These are phyloP conservation scores for Aspergillus coremiiformis DNA, from an alignment of 495 filamentous ascomycete species.

Conservation along the genomic window DNA sequence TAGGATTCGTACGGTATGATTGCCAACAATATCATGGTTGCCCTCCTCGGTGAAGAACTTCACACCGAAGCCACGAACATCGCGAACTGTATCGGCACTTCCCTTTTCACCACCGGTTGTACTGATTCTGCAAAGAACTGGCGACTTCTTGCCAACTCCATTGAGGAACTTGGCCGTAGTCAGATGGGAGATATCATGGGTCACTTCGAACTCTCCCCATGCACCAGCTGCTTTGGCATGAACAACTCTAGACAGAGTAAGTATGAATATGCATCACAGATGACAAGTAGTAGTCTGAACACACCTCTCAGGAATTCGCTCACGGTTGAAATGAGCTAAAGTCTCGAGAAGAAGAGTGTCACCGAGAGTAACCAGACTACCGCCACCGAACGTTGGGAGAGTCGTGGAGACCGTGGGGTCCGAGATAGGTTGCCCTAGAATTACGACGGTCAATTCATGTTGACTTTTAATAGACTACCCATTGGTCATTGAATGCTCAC, in stretches of 20 bases:
- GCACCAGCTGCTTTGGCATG: slow-evolving; percentile 56
- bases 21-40: slow-evolving; percentile 54
- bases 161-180: slow-evolving; percentile 35
- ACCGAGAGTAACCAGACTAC: slow-evolving; percentile 19
- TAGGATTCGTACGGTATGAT: slow-evolving; percentile 20
- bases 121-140: slow-evolving; percentile 52
- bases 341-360: slow-evolving; percentile 27
- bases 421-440: slow-evolving; percentile 20
- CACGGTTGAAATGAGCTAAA: slow-evolving; percentile 52
- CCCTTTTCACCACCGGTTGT: slow-evolving; percentile 60
- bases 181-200: slow-evolving; percentile 44
- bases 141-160: slow-evolving; percentile 56
- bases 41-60: slow-evolving; percentile 77
- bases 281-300: neutral
- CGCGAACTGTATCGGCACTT: slow-evolving; percentile 56
- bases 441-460: slow-evolving; percentile 1
- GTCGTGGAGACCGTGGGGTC: slow-evolving; percentile 23
- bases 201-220: slow-evolving; percentile 56
- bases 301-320: slow-evolving; percentile 41
- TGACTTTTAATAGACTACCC: neutral
- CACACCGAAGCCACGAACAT: slow-evolving; percentile 60
- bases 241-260: slow-evolving; percentile 40
- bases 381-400: slow-evolving; percentile 23
- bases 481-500: slow-evolving; percentile 1
- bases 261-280: neutral